phyloP scores from a whole-genome alignment of 768 basidiomycete genomes.

The Phaeolepiota aurea region DNA sequence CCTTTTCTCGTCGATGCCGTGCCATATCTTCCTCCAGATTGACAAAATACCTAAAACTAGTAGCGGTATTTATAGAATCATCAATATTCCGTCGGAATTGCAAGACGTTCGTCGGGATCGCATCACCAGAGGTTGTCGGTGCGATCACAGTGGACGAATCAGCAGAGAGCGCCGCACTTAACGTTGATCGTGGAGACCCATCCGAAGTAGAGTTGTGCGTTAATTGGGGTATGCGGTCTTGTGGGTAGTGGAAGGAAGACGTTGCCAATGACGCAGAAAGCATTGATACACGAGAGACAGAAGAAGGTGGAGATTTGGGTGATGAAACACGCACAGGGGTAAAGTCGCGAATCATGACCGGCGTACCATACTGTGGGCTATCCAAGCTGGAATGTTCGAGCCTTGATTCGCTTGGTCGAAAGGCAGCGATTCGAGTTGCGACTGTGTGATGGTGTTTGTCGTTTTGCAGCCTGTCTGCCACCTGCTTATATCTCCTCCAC shows the following conservation, averaged over 20 bases:
- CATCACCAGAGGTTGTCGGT: slow-evolving; percentile 15
- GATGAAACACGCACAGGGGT: slow-evolving; percentile 38
- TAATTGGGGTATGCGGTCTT: slow-evolving; percentile 10
- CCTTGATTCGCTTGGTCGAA: slow-evolving; percentile 11
- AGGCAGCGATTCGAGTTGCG: slow-evolving; percentile 8
- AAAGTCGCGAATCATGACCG: slow-evolving; percentile 45
- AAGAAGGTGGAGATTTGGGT: slow-evolving; percentile 25
- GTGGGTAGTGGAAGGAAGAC: slow-evolving; percentile 48
- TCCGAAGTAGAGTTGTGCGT: slow-evolving; percentile 7
- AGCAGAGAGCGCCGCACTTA: slow-evolving; percentile 18
- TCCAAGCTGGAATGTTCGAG: slow-evolving; percentile 1
- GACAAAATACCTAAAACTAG: slow-evolving; percentile 36
- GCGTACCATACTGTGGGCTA: slow-evolving; percentile 18
- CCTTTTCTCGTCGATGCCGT: slow-evolving; percentile 18
- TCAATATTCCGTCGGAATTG: slow-evolving; percentile 30
- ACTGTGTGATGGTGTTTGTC: slow-evolving; percentile 15
- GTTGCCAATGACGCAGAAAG: slow-evolving; percentile 65
- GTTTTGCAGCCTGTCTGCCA: slow-evolving; percentile 33
- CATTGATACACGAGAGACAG: slow-evolving; percentile 41
- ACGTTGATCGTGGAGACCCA: slow-evolving; percentile 14
- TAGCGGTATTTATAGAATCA: slow-evolving; percentile 33
- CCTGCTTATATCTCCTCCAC: slow-evolving; percentile 52
- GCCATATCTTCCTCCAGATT: slow-evolving; percentile 35
- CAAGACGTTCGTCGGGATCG: slow-evolving; percentile 23
- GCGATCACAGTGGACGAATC: slow-evolving; percentile 25